Evolutionary conservation across 1,284 basidiomycete species (phyloP), one percentile per base, ranked within the genome.

Genomic region (Porodaedalea pini): DNA sequence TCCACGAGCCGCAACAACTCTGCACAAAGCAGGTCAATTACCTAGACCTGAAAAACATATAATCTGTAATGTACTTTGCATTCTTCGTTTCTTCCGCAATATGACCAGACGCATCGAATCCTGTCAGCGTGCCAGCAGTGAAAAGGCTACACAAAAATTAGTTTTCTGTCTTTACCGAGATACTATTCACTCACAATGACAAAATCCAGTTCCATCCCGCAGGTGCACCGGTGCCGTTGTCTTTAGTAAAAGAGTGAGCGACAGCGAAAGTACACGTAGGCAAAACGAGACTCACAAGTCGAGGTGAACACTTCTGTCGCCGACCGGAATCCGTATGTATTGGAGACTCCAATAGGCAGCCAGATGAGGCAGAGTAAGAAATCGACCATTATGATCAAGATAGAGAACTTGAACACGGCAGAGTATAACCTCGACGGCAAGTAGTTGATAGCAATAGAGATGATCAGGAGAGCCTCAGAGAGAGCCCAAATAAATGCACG

Each of bases 41-140:
- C 15, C 19, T 19, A 29, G 32, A 40, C 39, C 6, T 4, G 15
- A 23, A 50, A 34, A 45, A 25, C 1, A 27, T 11, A 6, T 39
- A n/a, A 27, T 7, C 23, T 10, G 48, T 45, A 39, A 55, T 65
- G 50, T 66, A 85, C 86, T 83, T 85, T 6, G 92, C 91, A 67
- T 93, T 87, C 70, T 90, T 90, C 0, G 92, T 93, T 71, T 94
- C 92, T 71, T 94, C 92, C 2, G 90, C 90, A 59, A 94, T 86
- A 62, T 94, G 92, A 0, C 92, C 92, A 15, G 90, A 86, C 0
- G 91, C 91, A 69, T 93, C 92, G 64, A 92, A 94, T 2, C 92
- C 92, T 11, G 88, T 92, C 73, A 94, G 74, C 0, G 86, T 89
- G 10, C 90, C 90, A 1, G 90, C 84, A 1, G 89, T 88, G 69